These are phyloP conservation scores for Geotrichum australiense DNA, from an alignment of 1,139 yeast genomes.

Conservation along the genomic window DNA sequence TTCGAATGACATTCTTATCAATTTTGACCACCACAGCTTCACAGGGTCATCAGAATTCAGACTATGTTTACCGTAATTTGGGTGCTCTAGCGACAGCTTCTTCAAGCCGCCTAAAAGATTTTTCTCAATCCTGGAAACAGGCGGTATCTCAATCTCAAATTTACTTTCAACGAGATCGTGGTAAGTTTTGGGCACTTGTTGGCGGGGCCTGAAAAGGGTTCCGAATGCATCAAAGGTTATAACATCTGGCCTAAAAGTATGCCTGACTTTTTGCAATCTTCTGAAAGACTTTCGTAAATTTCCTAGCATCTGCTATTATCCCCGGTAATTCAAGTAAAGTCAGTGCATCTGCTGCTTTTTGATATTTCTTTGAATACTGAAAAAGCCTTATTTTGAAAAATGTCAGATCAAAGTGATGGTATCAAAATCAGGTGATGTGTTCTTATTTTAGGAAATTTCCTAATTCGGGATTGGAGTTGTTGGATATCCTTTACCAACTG, in stretches of 20 bases:
- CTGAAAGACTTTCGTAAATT: too few species aligned
- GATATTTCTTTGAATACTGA: too few species aligned
- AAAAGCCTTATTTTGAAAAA: too few species aligned
- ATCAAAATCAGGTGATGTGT: too few species aligned
- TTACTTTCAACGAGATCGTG: conserved; percentile 19
- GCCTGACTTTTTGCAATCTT: too few species aligned
- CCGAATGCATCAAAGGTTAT: conserved; percentile 31
- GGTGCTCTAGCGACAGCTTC: conserved; percentile 19
- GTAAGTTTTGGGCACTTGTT: conserved; percentile 24
- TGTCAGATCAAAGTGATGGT: too few species aligned
- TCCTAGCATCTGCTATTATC: too few species aligned
- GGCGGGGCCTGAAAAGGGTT: conserved; percentile 25
- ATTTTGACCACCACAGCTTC: conserved; percentile 26
- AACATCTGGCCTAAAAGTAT: conserved; percentile 21
- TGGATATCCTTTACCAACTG: too few species aligned
- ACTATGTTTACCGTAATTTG: conserved; percentile 25
- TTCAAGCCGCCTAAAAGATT: conserved; percentile 22
- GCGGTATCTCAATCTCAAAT: conserved; percentile 19
- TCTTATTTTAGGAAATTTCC: too few species aligned
- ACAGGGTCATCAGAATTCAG: conserved; percentile 10
- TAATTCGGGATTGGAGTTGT: too few species aligned
- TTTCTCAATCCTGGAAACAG: conserved; percentile 16
- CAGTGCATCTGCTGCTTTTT: too few species aligned
- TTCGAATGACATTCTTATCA: conserved; percentile 21
- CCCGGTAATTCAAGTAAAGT: too few species aligned